Base-by-base conservation (phyloP, 2,329 filamentous ascomycete species). In the Geoglossum cookeanum region DNA sequence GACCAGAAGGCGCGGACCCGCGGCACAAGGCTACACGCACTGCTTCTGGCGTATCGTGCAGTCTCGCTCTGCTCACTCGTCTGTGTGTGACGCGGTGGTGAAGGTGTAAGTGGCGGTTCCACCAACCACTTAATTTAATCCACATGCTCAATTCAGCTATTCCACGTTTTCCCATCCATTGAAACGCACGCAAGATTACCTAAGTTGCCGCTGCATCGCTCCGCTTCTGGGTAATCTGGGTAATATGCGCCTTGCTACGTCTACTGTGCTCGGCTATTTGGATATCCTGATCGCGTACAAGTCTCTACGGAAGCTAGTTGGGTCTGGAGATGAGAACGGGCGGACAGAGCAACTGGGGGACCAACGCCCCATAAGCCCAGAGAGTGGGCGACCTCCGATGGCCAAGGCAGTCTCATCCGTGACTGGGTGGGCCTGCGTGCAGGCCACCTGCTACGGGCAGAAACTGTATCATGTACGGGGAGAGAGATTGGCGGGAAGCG, bases 11-110 rank as follows among this genome's bases (percentile, higher is more conserved):
- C 30, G 49, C 49, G 30, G 49, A 35, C 8, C 49, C 49, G 49
- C 49, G 49, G 49, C 49, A 22, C 49, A 53, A 53, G 49, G 49
- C 49, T 37, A 53, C 49, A 53, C 29, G 30, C 17, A 11, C 30
- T 33, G 49, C 22, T 53, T 53, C 49, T 53, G 49, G 49, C 7
- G 49, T 53, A 30, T 33, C 49, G 30, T 53, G 49, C 49, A 53
- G 49, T 35, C n/a, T 53, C 27, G 13, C 4, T 13, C 49, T 22
- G 30, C 22, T 17, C 15, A 22, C 30, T 53, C 32, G 49, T 53
- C 49, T 33, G 49, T 53, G 30, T 33, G 49, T 53, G 30, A 22
- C 22, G 49, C 49, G 30, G 49, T 35, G 29, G 3, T 51, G 48
- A 51, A 22, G 48, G 22, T 22, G 15, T 32, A 32, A 35, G 30